Base-by-base conservation (phyloP, 208 protist species). In the Wallacemonas rigidus region DNA sequence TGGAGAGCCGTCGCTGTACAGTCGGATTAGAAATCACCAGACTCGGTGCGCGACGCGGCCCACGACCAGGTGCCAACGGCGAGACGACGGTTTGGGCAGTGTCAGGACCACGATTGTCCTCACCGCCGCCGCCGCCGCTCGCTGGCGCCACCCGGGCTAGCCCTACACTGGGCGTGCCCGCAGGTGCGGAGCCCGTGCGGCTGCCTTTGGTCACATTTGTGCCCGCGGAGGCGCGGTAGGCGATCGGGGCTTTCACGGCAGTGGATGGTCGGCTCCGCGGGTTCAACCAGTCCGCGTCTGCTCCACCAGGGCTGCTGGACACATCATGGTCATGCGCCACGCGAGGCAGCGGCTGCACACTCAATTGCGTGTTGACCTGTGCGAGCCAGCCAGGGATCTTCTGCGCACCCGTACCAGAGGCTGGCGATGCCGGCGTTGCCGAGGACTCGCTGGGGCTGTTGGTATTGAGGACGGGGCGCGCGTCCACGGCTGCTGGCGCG, bases 281-380 rank as follows among this genome's bases (percentile, higher is more conserved):
- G 64, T 69, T 69, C 9, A 69, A 48, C 64, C 64, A 69, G 64
- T 69, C 64, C 15, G 26, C 4, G 50, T 58, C 64, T 6, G 48
- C 51, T 5, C 48, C 40, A 5, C 6, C 47, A 17, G 3, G 0
- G n/a, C 64, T 40, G 50, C 35, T 69, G 8, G 47, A 15, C 12
- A 26, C 26, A 26, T 26, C 26, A 26, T 26, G 26, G 26, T 26
- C 26, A 26, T 26, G 26, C 48, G 48, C 45, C 36, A 55, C 62
- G 9, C 62, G 11, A 26, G 41, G 62, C 17, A 54, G 44, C 44
- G 41, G 44, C 62, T 67, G 41, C 5, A 53, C 14, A n/a, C 45
- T 54, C 64, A 58, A 9, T 0, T 69, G 64, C 36, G 38, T 58
- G 64, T 69, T 69, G 12, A 69, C 45, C 35, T 69, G n/a, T 4